Percentiles rank a stretch among this genome's conserved stretches.
Evolutionary conservation across 306 rosid genomes (phyloP).

Genomic region (Ziziphus jujuba): DNA sequence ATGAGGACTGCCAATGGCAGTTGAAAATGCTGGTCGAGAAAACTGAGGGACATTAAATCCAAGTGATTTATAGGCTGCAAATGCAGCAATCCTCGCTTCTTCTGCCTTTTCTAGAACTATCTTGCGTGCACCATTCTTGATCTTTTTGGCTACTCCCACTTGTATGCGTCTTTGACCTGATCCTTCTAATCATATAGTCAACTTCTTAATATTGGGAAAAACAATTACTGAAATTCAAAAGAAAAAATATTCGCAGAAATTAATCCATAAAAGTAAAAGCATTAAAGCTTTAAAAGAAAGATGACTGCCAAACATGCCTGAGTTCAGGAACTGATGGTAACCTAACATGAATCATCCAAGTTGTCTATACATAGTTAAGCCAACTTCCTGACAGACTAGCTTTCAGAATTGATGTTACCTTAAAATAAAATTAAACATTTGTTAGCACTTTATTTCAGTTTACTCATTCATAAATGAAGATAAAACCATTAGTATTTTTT

Average conservation of each 20-base stretch:
- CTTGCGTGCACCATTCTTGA: constrained; percentile 93
- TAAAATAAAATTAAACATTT: no score
- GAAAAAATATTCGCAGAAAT: neutral
- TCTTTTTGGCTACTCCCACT: constrained; percentile 85
- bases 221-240: neutral
- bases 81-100: constrained; percentile 93
- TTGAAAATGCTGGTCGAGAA: constrained; percentile 44
- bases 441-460: no score
- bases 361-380: no score
- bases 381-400: no score
- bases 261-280: neutral
- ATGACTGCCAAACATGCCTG: neutral
- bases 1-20: constrained; percentile 36
- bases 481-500: no score
- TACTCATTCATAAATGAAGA: no score
- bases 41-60: constrained; percentile 78
- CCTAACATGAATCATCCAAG: neutral
- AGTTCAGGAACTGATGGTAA: neutral
- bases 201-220: constrained; percentile 26
- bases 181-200: constrained; percentile 43
- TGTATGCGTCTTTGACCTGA: constrained; percentile 74
- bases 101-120: constrained; percentile 93
- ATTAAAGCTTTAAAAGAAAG: neutral
- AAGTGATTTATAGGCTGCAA: constrained; percentile 82
- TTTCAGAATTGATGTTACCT: no score